Percentiles rank a stretch among this genome's conserved stretches.
phyloP scores from a whole-genome alignment of 805 yeast genomes.

The Candida rishiriensis region DNA sequence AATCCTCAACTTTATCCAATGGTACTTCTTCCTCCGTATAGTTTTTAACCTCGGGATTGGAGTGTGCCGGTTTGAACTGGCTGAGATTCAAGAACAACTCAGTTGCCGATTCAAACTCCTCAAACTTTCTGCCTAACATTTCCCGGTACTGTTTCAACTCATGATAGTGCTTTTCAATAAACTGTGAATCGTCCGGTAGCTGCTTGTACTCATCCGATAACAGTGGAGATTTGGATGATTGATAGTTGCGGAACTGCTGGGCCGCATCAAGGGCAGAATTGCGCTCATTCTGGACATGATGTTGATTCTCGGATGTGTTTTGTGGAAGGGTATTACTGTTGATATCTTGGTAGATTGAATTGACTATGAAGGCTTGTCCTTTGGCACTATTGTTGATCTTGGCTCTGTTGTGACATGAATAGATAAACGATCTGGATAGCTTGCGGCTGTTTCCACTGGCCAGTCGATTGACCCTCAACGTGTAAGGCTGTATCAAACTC shows the following conservation, averaged over 20 bases:
- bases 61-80: slow-evolving; percentile 24
- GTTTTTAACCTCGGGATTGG: slow-evolving; percentile 10
- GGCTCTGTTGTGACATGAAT: slow-evolving; percentile 5
- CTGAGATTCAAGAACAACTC: slow-evolving; percentile 37
- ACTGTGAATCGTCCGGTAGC: slow-evolving; percentile 50
- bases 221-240: slow-evolving; percentile 9
- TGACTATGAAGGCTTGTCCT: slow-evolving; percentile 14
- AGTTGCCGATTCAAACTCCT: slow-evolving; percentile 36
- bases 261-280: slow-evolving; percentile 28
- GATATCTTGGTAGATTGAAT: slow-evolving; percentile 17
- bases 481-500: too few relatives aligned
- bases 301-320: neutral
- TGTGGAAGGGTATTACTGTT: slow-evolving; percentile 15
- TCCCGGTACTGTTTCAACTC: slow-evolving; percentile 35
- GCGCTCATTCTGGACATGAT: neutral
- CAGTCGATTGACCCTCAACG: too few relatives aligned
- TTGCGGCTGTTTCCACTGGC: too few relatives aligned
- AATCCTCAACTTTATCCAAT: neutral
- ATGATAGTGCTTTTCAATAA: slow-evolving; percentile 44
- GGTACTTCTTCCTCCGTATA: slow-evolving; percentile 7
- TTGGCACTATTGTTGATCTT: slow-evolving; percentile 15
- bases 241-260: slow-evolving; percentile 15
- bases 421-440: too few relatives aligned
- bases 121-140: slow-evolving; percentile 29
- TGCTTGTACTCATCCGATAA: slow-evolving; percentile 35